Percentiles rank a stretch among this genome's conserved stretches.
Conservation (phyloP, 306 rosid species). For the Vigna reflexopilosa region DNA sequence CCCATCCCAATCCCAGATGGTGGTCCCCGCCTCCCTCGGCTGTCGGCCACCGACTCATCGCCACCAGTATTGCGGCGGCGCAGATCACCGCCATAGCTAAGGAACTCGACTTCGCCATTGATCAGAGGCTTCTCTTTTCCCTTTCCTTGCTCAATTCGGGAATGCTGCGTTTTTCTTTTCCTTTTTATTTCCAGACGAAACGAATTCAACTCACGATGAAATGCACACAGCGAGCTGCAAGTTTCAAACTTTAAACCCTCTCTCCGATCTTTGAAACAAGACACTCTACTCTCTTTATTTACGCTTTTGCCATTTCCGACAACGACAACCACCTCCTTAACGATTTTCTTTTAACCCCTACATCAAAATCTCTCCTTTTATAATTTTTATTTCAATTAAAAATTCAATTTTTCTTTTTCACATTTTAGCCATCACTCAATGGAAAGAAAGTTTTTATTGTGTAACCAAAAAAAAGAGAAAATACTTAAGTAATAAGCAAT, state of each 20-base stretch:
- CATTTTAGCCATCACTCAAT: no score
- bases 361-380: no score
- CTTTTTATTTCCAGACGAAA: background rate
- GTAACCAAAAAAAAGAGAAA: no score
- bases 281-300: slow-evolving; percentile 41
- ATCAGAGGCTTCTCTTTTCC: background rate
- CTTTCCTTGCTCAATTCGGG: background rate
- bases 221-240: background rate
- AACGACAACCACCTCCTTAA: background rate
- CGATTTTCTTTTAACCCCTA: background rate
- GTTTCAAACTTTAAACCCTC: slow-evolving; percentile 32
- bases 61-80: slow-evolving; percentile 52
- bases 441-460: background rate
- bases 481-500: background rate
- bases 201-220: background rate
- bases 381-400: no score
- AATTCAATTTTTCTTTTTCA: no score
- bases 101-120: slow-evolving; percentile 56
- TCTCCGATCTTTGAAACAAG: background rate
- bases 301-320: slow-evolving; percentile 37
- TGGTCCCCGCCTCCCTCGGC: slow-evolving; percentile 51
- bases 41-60: slow-evolving; percentile 43
- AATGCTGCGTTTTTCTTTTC: background rate
- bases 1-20: slow-evolving; percentile 47
- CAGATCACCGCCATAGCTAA: slow-evolving; percentile 56